Conservation (phyloP, 768 basidiomycete genomes). For the Naganishia vishniacii region DNA sequence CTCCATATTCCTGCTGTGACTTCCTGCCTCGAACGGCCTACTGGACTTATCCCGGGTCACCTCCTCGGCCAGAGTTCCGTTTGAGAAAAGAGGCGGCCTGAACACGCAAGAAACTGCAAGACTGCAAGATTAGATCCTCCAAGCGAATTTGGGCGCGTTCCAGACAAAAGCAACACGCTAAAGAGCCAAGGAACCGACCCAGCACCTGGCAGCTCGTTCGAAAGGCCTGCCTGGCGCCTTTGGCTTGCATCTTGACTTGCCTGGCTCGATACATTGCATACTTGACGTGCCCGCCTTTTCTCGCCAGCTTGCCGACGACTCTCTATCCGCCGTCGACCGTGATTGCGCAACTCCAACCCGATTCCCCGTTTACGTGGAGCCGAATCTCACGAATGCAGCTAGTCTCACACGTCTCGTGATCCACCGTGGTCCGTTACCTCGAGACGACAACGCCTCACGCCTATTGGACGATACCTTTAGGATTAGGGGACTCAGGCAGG, state of each 20-base stretch:
- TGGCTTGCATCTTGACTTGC: neutral
- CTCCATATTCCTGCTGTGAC: too few relatives aligned
- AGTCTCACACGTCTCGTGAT: conserved; percentile 3
- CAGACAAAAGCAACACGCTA: neutral
- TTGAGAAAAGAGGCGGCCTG: neutral
- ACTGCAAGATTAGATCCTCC: neutral
- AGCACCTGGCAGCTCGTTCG: neutral
- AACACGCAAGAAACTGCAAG: neutral
- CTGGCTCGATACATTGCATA: too few relatives aligned
- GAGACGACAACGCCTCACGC: neutral
- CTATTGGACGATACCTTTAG: neutral
- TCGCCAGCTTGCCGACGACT: neutral
- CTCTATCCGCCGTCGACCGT: neutral
- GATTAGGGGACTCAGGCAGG: neutral
- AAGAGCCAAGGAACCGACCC: neutral
- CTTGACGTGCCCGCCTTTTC: neutral
- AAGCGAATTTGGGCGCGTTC: neutral
- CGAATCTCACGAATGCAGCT: conserved; percentile 18
- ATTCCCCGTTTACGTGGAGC: conserved; percentile 10
- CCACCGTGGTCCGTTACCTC: neutral
- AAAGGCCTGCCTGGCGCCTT: neutral
- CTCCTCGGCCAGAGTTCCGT: too few relatives aligned
- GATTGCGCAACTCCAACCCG: neutral
- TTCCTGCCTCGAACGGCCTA: too few relatives aligned
- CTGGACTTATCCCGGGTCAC: too few relatives aligned